Evolutionary conservation across 768 basidiomycete genomes (phyloP), one percentile per base, ranked within the genome.

Genomic region (Termitomyces heimii): DNA sequence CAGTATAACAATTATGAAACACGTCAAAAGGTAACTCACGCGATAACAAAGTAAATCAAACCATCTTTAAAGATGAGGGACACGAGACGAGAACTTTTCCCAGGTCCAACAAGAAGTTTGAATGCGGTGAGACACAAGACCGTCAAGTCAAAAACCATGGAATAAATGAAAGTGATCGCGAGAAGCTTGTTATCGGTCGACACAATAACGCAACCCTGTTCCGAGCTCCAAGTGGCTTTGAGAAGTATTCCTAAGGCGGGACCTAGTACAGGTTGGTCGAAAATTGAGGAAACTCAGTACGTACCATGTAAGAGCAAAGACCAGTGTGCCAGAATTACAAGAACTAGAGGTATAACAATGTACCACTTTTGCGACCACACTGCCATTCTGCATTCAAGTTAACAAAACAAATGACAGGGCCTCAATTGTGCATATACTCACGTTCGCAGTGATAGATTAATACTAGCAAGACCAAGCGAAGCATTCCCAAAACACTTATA

Each of bases 1-100:
- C 60, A 47, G 58, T 13, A 47, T 24, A 9, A 5, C 16, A 13
- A 46, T 1, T 42, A 57, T 29, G 28, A 53, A 56, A 53, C 4
- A 39, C 49, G 12, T 32, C 14, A 43, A 49, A 45, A 50, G 8
- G 28, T 32, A 35, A 67, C 85, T 71, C 67, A 88, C 84, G 86
- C 86, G 55, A 89, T 82, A 62, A 80, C 66, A 66, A 88, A 89
- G 72, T 84, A 89, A 48, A 88, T 84, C 49, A 89, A 66, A 24
- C 87, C 87, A 64, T 89, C 87, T n/a, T 74, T 74, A 68, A 89
- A 88, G 58, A 89, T 82, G 52, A 89, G 78, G 47, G 70, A 77
- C 48, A 86, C 80, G 22, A 89, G 80, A 37, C 77, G 79, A 20
- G 83, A 82, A 34, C 81, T 80, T 46, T 69, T 74, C 20, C 75